Base-by-base conservation (phyloP, 2,329 filamentous ascomycete species). In the Aspergillus neotritici region DNA sequence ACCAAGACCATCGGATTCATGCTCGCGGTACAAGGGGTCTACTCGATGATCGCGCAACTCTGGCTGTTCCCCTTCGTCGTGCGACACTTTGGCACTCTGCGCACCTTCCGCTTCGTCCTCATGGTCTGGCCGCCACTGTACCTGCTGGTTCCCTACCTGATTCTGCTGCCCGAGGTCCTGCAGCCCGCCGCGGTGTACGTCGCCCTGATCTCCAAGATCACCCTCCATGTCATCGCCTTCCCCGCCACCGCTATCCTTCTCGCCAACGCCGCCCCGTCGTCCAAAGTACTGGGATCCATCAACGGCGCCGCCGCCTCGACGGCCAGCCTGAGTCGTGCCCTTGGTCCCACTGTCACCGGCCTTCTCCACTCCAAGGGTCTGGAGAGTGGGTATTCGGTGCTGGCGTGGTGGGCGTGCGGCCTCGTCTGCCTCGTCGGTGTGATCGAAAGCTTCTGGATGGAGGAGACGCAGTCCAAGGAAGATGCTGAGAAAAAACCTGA, bases 351-450 rank as follows among this genome's bases (percentile, higher is more conserved):
- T 0, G 71, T 96, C 3, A 94, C 90, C 3, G 93, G 93, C 2
- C 72, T 89, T 21, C 76, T 97, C 16, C 94, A 95, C 66, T 80
- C 88, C 4, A 73, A 84, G 40, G 93, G 93, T 39, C 77, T 94
- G 30, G 77, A 82, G 52, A 77, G 83, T 5, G 89, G 90, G 30
- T 91, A 88, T 62, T 91, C 89, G 4, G 89, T 89, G 14, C 74
- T 96, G 29, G 85, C 89, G 0, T 98, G 93, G 91, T 98, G 93
- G 93, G 83, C 82, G 49, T 90, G 84, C 52, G 87, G 85, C 7
- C 57, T 85, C 3, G 80, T 96, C 28, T 87, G 88, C 29, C 68
- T 87, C 9, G 65, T 81, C 11, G 93, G 90, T 35, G 87, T 84
- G 2, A 69, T 86, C 39, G 73, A 93, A 57, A 87, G 85, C 64